These are phyloP conservation scores for Sphaerulina musiva DNA, from an alignment of 2,329 filamentous ascomycete species.

Conservation along the genomic window DNA sequence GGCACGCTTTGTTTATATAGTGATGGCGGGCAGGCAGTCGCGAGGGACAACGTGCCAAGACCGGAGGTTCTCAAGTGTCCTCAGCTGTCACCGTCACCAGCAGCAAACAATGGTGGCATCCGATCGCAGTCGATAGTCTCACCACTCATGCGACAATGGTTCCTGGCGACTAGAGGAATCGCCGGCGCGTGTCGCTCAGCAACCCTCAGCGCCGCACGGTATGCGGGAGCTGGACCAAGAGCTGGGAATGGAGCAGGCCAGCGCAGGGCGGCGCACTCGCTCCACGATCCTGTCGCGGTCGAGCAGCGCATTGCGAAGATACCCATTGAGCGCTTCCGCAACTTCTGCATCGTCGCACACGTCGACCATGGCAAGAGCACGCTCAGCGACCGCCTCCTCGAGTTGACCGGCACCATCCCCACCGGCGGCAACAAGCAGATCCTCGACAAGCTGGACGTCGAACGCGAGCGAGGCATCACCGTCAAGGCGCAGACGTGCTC, in stretches of 20 bases:
- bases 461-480: slow-evolving; percentile 91
- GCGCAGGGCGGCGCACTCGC: slow-evolving; percentile 27
- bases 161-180: slow-evolving; percentile 27
- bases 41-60: slow-evolving; percentile 4
- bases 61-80: slow-evolving; percentile 2
- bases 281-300: slow-evolving; percentile 44
- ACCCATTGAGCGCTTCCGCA: slow-evolving; percentile 73
- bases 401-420: slow-evolving; percentile 88
- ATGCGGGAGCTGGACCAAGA: slow-evolving; percentile 3
- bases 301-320: slow-evolving; percentile 65
- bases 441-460: slow-evolving; percentile 92
- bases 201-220: slow-evolving; percentile 5
- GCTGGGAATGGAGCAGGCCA: slow-evolving; percentile 13
- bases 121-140: neutral
- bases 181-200: slow-evolving; percentile 17
- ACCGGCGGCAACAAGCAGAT: slow-evolving; percentile 88
- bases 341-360: slow-evolving; percentile 98
- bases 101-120: neutral
- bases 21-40: slow-evolving; percentile 11
- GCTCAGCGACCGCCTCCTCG: slow-evolving; percentile 82
- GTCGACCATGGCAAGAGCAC: slow-evolving; percentile 99
- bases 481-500: slow-evolving; percentile 98
- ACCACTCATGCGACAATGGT: slow-evolving; percentile 46
- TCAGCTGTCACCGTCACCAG: too few relatives aligned
- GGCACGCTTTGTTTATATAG: neutral